A percentile compares a stretch with the other conserved stretches of the same genome.
phyloP scores from a whole-genome alignment of 805 yeast species.

The Wickerhamiella brachini region DNA sequence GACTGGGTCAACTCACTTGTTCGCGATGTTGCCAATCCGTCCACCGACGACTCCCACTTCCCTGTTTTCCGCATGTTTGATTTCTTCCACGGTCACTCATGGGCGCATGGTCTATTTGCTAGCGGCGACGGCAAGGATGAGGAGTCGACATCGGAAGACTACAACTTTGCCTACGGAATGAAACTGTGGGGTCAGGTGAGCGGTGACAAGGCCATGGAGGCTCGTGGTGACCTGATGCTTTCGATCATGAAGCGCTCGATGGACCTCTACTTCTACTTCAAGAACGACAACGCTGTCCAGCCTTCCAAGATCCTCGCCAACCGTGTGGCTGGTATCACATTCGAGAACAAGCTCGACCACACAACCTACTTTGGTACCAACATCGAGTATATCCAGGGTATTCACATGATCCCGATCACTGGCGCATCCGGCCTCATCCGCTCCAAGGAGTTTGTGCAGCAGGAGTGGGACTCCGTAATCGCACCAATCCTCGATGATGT shows the following conservation, averaged over 20 bases:
- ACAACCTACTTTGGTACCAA: constrained; percentile 60
- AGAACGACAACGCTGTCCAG: constrained; percentile 36
- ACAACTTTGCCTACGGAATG: constrained; percentile 57
- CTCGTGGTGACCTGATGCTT: constrained; percentile 48
- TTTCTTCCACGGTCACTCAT: constrained; percentile 63
- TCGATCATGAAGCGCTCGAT: constrained; percentile 42
- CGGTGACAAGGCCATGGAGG: constrained; percentile 40
- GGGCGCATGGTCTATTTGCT: constrained; percentile 60
- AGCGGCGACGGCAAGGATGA: constrained; percentile 60
- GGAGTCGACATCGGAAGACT: constrained; percentile 62
- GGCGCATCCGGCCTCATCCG: constrained; percentile 47
- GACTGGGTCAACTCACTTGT: constrained; percentile 49
- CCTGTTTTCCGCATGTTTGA: constrained; percentile 60
- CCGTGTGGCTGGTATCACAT: constrained; percentile 62
- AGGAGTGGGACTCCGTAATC: constrained; percentile 49
- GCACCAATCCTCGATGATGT: constrained; percentile 33
- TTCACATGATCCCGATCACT: constrained; percentile 66
- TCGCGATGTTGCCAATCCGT: constrained; percentile 58
- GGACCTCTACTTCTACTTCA: constrained; percentile 40
- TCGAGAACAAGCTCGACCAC: constrained; percentile 62
- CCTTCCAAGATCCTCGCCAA: constrained; percentile 44
- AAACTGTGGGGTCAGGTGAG: constrained; percentile 55
- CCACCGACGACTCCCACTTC: constrained; percentile 37
- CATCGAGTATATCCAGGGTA: constrained; percentile 60
- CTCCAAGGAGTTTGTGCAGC: constrained; percentile 32